Base-by-base conservation (phyloP, 2,329 filamentous ascomycete genomes). In the Nothophoma quercina region DNA sequence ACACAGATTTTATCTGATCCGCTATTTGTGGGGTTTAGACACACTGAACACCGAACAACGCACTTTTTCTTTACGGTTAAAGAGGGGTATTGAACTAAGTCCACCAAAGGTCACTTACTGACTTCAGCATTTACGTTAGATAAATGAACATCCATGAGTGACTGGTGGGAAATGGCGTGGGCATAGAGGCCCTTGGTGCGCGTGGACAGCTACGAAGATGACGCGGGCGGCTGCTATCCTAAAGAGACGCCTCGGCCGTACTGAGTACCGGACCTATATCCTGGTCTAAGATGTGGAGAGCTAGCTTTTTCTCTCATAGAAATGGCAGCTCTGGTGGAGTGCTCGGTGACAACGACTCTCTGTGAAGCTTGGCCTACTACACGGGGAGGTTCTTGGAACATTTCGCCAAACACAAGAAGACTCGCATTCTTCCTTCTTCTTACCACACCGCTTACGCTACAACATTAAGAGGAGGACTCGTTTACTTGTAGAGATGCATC, bases 1-100 rank as follows among this genome's bases (percentile, higher is more conserved):
- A 54, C 58, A 52, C 60, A 58, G 38, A 25, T 32, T 41, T 68
- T 68, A 69, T 69, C 67, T 66, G 67, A 70, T 69, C 63, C 66
- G 63, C 63, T 59, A 58, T 53, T 47, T 60, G 48, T 63, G 59
- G 65, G 50, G 59, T 36, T 50, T 40, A 19, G 19, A 25, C 35
- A 48, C 42, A 21, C 40, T 44, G 26, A 38, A 41, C 35, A 16
- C 21, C 32, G 22, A 23, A 25, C n/a, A n/a, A n/a, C n/a, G n/a
- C n/a, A n/a, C n/a, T n/a, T 53, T 59, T 66, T 62, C 29, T 5
- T 56, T 62, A 67, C 63, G 23, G 30, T 61, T 58, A 64, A 68
- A 63, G n/a, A 51, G 35, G 45, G 25, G 50, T 68, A 64, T 15
- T 54, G 40, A 34, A 15, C 48, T 50, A 45, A 22, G 19, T 34